Percentiles rank a stretch among this genome's conserved stretches.
phyloP scores from a whole-genome alignment of 768 basidiomycete genomes.

The Kwoniella europaea region DNA sequence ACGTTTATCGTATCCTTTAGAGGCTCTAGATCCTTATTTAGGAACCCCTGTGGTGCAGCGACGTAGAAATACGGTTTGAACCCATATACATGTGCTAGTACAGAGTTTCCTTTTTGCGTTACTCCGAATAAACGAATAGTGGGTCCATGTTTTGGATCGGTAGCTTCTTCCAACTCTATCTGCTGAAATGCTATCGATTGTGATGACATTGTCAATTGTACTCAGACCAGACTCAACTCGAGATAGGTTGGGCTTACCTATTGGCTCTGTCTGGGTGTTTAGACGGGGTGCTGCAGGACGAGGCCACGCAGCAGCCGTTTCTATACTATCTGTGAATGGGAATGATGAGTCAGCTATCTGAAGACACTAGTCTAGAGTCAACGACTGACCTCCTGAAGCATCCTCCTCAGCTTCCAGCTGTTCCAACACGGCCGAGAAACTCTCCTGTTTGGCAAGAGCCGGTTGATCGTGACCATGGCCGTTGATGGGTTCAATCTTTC shows the following conservation, averaged over 20 bases:
- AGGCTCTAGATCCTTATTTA: slow-evolving; percentile 67
- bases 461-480: slow-evolving; percentile 22
- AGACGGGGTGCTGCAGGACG: slow-evolving; percentile 62
- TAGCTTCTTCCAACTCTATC: slow-evolving; percentile 82
- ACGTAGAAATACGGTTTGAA: slow-evolving; percentile 95
- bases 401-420: slow-evolving; percentile 55
- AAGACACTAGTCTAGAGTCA: too few relatives aligned
- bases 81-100: slow-evolving; percentile 77
- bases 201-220: not conserved
- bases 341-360: not conserved
- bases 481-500: slow-evolving; percentile 35
- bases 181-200: slow-evolving; percentile 81
- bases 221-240: not conserved
- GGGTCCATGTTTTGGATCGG: slow-evolving; percentile 63
- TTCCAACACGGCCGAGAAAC: slow-evolving; percentile 50
- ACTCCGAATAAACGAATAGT: slow-evolving; percentile 81
- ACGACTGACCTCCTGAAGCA: slow-evolving; percentile 36
- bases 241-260: slow-evolving; percentile 63
- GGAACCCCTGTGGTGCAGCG: slow-evolving; percentile 81
- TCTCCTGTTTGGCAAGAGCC: slow-evolving; percentile 35
- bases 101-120: slow-evolving; percentile 86
- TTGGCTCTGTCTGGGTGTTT: slow-evolving; percentile 68
- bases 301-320: slow-evolving; percentile 56
- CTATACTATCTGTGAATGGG: slow-evolving; percentile 38
- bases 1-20: slow-evolving; percentile 79